Base-by-base conservation (phyloP, 495 filamentous ascomycete genomes). In the Delitschia confertaspora region DNA sequence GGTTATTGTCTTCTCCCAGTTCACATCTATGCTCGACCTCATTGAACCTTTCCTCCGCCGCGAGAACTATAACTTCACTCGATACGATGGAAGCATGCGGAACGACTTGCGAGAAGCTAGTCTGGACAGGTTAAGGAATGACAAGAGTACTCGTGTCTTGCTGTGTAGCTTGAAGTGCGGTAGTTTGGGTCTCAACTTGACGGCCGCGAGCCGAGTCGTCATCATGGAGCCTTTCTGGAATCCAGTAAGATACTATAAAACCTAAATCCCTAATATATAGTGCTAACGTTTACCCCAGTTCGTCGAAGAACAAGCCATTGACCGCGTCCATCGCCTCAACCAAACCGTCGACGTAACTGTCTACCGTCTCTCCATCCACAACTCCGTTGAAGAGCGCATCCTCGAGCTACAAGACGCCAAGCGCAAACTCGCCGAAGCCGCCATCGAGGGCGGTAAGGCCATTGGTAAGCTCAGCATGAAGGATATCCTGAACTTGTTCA, bases 171-270 rank as follows among this genome's bases (percentile, higher is more conserved):
- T 98, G 39, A 88, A 89, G 45, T 95, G 91, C 58, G 91, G 91
- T 50, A 86, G 86, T 10, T 61, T 98, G 29, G 91, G 91, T 2
- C 75, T 98, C 11, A 98, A 98, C 61, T 71, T 98, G 21, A 95
- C 93, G 3, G 91, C 89, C 0, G 91, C 91, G 11, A 87, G 82
- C 47, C 74, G 91, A 25, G 91, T 98, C 6, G 76, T 98, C 27
- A 95, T 98, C 57, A 66, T 98, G 22, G 91, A 98, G 59, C 91
- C 91, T 0, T 98, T 96, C 64, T 98, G 91, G 91, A 98, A 98
- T 64, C 83, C 91, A 33, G 78, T 83, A 72, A 64, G 78, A 70
- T 27, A 3, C 22, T 18, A 36, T 35, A 20, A 30, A 11, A 4
- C 20, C 19, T 30, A 8, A 24, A 17, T 24, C 13, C 18, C 11